These are phyloP conservation scores for Schoenoplectus tabernaemontani DNA, from an alignment of 202 grass and related monocot species.

Conservation along the genomic window DNA sequence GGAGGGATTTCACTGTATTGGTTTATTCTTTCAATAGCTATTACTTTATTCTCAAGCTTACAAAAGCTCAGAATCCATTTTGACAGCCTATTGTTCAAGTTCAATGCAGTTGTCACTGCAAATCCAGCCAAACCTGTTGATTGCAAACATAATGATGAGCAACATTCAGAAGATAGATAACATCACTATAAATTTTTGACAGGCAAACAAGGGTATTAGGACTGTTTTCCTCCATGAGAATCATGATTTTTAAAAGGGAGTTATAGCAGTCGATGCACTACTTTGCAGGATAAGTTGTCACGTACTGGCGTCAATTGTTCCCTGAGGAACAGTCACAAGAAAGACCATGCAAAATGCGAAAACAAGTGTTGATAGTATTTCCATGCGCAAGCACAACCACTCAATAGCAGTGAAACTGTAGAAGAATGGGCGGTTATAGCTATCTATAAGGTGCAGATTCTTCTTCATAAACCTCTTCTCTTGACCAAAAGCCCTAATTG, in stretches of 20 bases:
- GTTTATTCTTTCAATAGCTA: constrained; percentile 94
- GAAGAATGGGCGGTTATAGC: constrained; percentile 90
- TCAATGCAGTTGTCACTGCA: constrained; percentile 89
- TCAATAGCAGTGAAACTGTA: constrained; percentile 98
- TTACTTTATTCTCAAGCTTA: constrained; percentile 96
- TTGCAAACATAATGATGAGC: constrained; percentile 18
- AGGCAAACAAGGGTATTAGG: background rate
- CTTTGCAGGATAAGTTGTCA: constrained; percentile 10
- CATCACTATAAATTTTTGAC: background rate
- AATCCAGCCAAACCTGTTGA: constrained; percentile 94
- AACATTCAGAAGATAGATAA: background rate
- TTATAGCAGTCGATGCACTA: background rate
- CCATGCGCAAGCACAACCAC: constrained; percentile 97
- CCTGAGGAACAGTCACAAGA: constrained; percentile 92
- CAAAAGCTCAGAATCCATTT: constrained; percentile 99
- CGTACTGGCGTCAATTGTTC: constrained; percentile 99
- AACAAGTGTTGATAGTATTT: constrained; percentile 86
- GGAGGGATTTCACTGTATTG: constrained; percentile 88
- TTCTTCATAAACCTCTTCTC: constrained; percentile 98
- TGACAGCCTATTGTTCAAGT: constrained; percentile 92
- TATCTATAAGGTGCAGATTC: constrained; percentile 87
- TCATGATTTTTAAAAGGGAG: background rate
- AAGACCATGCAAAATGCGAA: constrained; percentile 98
- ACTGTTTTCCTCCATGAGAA: background rate
- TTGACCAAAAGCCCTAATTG: constrained; percentile 92